Conservation (phyloP, 139 green algal genomes). For the Chlorella sp. region DNA sequence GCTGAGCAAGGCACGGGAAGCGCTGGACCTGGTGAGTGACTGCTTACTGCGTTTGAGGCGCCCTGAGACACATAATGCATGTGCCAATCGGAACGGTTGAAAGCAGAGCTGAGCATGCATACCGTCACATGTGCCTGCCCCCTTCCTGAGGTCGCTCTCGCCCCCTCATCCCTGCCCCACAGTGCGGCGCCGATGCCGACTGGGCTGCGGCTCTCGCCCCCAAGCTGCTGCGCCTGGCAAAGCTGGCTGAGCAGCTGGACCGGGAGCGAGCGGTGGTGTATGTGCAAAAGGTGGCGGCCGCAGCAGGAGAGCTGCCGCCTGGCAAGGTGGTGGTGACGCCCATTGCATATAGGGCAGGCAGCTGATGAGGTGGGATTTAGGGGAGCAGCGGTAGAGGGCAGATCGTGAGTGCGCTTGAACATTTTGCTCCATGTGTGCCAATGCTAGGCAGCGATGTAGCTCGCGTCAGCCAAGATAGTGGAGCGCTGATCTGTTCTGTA, state of each 20-base stretch:
- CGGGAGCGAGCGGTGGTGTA: background rate
- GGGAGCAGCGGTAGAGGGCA: no score
- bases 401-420: no score
- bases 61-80: no score
- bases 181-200: background rate
- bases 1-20: background rate
- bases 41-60: no score
- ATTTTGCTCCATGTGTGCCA: no score
- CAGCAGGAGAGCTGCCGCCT: background rate
- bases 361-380: no score
- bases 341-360: background rate
- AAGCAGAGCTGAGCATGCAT: no score
- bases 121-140: no score
- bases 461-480: background rate
- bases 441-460: no score
- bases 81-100: no score
- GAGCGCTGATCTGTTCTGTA: background rate
- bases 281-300: background rate
- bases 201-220: background rate
- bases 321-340: background rate
- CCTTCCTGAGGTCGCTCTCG: no score
- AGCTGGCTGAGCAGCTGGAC: background rate
- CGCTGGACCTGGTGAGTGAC: background rate
- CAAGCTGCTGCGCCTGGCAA: background rate
- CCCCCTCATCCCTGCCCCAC: background rate